phyloP scores from a whole-genome alignment of 2,329 filamentous ascomycete species.

The Cladosporium oxysporum region DNA sequence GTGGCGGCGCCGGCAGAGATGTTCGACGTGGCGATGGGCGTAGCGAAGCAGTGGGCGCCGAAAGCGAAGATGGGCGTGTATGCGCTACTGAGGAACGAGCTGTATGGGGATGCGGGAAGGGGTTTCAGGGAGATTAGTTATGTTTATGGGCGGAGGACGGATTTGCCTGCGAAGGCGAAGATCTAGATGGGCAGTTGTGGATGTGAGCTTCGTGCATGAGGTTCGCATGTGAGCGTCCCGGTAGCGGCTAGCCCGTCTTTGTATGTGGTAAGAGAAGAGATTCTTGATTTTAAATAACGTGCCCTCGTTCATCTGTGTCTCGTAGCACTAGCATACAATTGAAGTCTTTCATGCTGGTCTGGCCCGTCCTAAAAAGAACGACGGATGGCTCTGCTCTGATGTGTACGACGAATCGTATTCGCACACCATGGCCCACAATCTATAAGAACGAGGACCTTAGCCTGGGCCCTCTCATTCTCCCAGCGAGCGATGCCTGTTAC shows the following conservation, averaged over 20 bases:
- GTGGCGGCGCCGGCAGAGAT: slow-evolving; percentile 53
- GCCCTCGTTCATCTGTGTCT: neutral
- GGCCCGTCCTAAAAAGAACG: neutral
- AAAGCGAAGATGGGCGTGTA: slow-evolving; percentile 54
- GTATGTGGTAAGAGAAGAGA: neutral
- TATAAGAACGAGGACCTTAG: neutral
- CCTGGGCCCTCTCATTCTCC: neutral
- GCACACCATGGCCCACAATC: neutral
- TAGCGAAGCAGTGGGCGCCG: slow-evolving; percentile 46
- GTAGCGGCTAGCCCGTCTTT: no score
- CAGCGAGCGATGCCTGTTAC: neutral
- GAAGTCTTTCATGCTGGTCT: neutral
- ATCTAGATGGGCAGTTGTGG: slow-evolving; percentile 37
- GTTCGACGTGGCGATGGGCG: slow-evolving; percentile 47
- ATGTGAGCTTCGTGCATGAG: neutral
- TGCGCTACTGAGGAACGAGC: slow-evolving; percentile 52
- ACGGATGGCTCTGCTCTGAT: neutral
- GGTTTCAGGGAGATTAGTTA: slow-evolving; percentile 56
- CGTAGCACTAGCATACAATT: neutral
- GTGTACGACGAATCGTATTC: neutral
- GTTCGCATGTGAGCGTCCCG: neutral
- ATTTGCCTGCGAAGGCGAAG: slow-evolving; percentile 50
- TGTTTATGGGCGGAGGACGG: slow-evolving; percentile 51
- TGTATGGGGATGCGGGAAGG: slow-evolving; percentile 56
- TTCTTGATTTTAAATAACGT: neutral